These are phyloP conservation scores for Wickerhamomyces bisporus DNA, from an alignment of 805 yeast genomes.

Conservation along the genomic window DNA sequence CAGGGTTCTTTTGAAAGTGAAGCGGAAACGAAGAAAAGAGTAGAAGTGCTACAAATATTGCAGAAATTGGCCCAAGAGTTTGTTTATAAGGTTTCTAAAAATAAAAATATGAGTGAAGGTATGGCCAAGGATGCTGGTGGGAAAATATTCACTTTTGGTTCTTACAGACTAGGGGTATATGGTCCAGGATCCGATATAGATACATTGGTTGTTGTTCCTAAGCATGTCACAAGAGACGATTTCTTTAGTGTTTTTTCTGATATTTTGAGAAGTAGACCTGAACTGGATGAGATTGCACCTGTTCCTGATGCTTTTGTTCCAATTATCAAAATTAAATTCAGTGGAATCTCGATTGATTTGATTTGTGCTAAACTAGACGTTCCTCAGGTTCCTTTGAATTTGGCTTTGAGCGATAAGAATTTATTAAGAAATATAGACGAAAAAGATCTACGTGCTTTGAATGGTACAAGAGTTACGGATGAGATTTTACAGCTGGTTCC, in stretches of 20 bases:
- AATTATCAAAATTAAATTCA: slow-evolving; percentile 81
- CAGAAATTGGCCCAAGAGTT: slow-evolving; percentile 77
- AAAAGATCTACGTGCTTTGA: slow-evolving; percentile 80
- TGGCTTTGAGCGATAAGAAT: slow-evolving; percentile 81
- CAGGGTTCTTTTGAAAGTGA: slow-evolving; percentile 90
- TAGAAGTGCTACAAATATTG: slow-evolving; percentile 61
- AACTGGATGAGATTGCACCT: slow-evolving; percentile 83
- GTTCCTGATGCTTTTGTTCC: slow-evolving; percentile 99
- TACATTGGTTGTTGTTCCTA: slow-evolving; percentile 93
- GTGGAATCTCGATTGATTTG: slow-evolving; percentile 90
- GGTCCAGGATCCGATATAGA: slow-evolving; percentile 99
- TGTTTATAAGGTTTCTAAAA: slow-evolving; percentile 74
- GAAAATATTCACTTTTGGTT: slow-evolving; percentile 92
- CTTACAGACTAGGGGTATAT: slow-evolving; percentile 90
- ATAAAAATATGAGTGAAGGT: slow-evolving; percentile 91
- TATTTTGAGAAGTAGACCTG: slow-evolving; percentile 66
- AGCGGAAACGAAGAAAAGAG: slow-evolving; percentile 75
- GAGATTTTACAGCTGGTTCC: slow-evolving; percentile 88
- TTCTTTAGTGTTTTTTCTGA: slow-evolving; percentile 79
- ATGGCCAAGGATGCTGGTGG: slow-evolving; percentile 98
- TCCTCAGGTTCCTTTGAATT: slow-evolving; percentile 71
- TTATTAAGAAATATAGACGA: slow-evolving; percentile 85
- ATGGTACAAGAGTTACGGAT: slow-evolving; percentile 97
- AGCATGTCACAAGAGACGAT: slow-evolving; percentile 86
- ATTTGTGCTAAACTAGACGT: slow-evolving; percentile 79